A percentile compares a stretch with the other conserved stretches of the same genome.
These are phyloP conservation scores for Brettanomyces anomalus DNA, from an alignment of 805 yeast species.

Conservation along the genomic window DNA sequence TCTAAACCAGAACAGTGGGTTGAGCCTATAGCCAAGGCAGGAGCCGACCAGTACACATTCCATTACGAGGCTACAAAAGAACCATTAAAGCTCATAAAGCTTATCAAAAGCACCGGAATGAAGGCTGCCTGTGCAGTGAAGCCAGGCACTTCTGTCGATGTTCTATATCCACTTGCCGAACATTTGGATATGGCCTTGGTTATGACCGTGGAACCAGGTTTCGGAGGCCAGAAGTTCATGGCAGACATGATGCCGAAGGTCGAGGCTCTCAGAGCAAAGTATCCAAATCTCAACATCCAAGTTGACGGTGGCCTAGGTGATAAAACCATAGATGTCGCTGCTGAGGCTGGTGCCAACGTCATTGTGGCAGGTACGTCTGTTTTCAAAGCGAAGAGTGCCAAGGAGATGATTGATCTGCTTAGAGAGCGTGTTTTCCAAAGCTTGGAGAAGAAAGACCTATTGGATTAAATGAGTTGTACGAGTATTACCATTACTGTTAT, in stretches of 20 bases:
- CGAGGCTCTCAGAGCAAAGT: constrained; percentile 57
- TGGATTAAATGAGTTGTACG: not conserved
- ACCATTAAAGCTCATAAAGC: constrained; percentile 62
- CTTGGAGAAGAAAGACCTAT: constrained; percentile 24
- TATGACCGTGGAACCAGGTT: constrained; percentile 99
- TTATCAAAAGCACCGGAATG: constrained; percentile 75
- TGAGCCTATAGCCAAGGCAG: constrained; percentile 81
- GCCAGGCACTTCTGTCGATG: constrained; percentile 87
- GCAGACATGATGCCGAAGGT: constrained; percentile 95
- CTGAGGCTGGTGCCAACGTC: constrained; percentile 96
- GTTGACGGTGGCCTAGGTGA: constrained; percentile 95
- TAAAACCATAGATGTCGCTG: constrained; percentile 78
- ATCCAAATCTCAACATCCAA: constrained; percentile 78
- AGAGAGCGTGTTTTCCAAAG: constrained; percentile 50
- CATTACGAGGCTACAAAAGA: constrained; percentile 88
- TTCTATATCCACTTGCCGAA: constrained; percentile 63
- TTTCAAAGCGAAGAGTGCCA: constrained; percentile 76
- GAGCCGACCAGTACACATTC: constrained; percentile 94
- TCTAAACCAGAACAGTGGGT: constrained; percentile 90
- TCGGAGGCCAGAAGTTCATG: constrained; percentile 98
- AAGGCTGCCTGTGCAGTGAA: constrained; percentile 91
- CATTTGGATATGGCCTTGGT: constrained; percentile 88
- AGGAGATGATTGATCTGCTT: constrained; percentile 60
- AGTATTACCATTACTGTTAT: no score
- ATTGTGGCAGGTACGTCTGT: constrained; percentile 97